phyloP scores from a whole-genome alignment of 306 rosid genomes.

The Comarum palustre region DNA sequence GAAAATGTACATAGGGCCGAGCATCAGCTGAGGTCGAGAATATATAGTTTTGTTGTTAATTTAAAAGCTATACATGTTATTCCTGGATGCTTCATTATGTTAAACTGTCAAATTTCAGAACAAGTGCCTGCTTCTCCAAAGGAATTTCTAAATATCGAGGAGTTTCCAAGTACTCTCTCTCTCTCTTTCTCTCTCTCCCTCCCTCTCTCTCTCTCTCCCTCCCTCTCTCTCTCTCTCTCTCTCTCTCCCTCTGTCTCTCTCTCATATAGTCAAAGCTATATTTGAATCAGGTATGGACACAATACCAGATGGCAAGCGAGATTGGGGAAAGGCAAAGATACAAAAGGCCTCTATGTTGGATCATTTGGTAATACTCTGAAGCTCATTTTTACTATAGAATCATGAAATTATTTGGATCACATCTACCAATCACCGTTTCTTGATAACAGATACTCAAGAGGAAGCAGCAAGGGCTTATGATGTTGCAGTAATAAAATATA shows the following conservation, averaged over 20 bases:
- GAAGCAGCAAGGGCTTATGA: constrained; percentile 42
- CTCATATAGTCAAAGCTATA: neutral
- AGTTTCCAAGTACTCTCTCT: constrained; percentile 33
- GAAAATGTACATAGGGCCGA: neutral
- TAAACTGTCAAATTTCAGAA: constrained; percentile 23
- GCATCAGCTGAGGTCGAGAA: neutral
- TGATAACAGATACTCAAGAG: constrained; percentile 22
- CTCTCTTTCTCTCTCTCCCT: neutral
- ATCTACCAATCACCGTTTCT: neutral
- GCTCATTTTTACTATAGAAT: neutral
- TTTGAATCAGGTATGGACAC: constrained; percentile 9
- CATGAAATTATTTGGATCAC: neutral
- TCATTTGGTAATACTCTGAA: constrained; percentile 25
- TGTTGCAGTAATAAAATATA: constrained; percentile 24
- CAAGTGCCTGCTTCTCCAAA: constrained; percentile 22
- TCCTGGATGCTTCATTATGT: neutral
- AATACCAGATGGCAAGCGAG: constrained; percentile 33
- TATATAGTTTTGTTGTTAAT: neutral
- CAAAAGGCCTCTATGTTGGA: constrained; percentile 25
- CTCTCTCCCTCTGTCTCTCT: no score
- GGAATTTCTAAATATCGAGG: constrained; percentile 38
- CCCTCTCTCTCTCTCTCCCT: neutral
- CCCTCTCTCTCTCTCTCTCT: neutral
- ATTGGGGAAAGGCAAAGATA: constrained; percentile 24
- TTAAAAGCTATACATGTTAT: neutral